A percentile compares a stretch with the other conserved stretches of the same genome.
These are phyloP conservation scores for Phialophora verrucosa DNA, from an alignment of 2,329 filamentous ascomycete genomes.

Conservation along the genomic window DNA sequence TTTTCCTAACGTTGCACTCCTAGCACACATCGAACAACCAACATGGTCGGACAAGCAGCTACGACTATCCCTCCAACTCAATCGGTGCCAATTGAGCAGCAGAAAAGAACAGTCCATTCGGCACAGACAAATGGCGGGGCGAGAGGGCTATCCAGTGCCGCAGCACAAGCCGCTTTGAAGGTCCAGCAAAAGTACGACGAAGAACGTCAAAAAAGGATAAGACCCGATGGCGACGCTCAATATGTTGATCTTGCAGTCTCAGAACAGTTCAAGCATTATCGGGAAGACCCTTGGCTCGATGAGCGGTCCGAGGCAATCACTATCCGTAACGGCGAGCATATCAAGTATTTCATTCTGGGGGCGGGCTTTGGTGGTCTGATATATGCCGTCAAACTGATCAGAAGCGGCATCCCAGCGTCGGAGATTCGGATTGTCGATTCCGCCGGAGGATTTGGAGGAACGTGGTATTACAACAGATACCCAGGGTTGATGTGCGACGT, in stretches of 20 bases:
- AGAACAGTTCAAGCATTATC: constrained; percentile 24
- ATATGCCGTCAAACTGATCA: constrained; percentile 28
- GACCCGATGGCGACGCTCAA: constrained; percentile 27
- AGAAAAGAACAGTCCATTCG: background rate
- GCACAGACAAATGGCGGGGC: background rate
- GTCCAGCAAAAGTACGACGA: constrained; percentile 26
- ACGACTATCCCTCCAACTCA: background rate
- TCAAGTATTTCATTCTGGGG: constrained; percentile 36
- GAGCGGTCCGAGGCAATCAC: constrained; percentile 14
- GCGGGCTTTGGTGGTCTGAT: constrained; percentile 35
- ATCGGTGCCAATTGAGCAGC: constrained; percentile 1
- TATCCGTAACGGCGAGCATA: constrained; percentile 20
- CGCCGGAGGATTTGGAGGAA: constrained; percentile 52
- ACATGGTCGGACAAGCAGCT: constrained; percentile 12
- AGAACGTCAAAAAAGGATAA: constrained; percentile 29
- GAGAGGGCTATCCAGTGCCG: background rate
- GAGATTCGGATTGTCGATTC: constrained; percentile 36
- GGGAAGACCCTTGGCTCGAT: constrained; percentile 28
- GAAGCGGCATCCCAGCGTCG: constrained; percentile 21
- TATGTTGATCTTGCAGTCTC: constrained; percentile 27
- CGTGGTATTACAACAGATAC: constrained; percentile 58
- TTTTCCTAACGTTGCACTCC: background rate
- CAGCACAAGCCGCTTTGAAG: constrained; percentile 1
- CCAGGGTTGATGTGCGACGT: constrained; percentile 61
- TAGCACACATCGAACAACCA: background rate